phyloP scores from a whole-genome alignment of 805 yeast species.

The Isabelozyma heimii region DNA sequence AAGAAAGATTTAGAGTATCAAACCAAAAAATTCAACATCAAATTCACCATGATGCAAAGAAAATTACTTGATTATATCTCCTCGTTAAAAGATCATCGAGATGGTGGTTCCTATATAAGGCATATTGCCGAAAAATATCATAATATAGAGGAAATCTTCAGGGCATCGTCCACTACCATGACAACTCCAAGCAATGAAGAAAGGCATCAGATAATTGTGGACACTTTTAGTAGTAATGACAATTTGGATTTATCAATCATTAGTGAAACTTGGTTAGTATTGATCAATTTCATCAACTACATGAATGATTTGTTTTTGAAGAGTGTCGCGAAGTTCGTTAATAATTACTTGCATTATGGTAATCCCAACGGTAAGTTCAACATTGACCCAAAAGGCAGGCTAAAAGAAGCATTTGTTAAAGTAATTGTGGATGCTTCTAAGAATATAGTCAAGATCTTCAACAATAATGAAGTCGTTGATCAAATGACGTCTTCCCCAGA shows the following conservation, averaged over 20 bases:
- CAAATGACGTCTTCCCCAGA: constrained; percentile 36
- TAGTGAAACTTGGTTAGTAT: constrained; percentile 43
- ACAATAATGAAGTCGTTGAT: constrained; percentile 20
- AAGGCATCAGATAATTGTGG: constrained; percentile 23
- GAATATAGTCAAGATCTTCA: constrained; percentile 27
- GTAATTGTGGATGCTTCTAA: constrained; percentile 23
- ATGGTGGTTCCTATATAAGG: constrained; percentile 33
- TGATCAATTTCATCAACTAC: constrained; percentile 33
- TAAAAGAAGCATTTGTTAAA: constrained; percentile 22
- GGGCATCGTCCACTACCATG: constrained; percentile 22
- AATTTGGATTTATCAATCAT: constrained; percentile 39
- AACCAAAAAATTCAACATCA: constrained; percentile 31
- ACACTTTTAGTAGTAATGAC: constrained; percentile 35
- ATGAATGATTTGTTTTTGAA: constrained; percentile 27
- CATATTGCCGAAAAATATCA: constrained; percentile 39
- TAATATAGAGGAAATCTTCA: constrained; percentile 32
- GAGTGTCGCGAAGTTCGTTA: constrained; percentile 31
- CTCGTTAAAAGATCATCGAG: constrained; percentile 27
- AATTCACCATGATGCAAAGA: constrained; percentile 35
- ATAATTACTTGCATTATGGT: constrained; percentile 35
- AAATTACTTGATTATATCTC: constrained; percentile 34
- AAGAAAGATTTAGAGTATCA: constrained; percentile 35
- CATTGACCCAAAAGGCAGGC: constrained; percentile 28
- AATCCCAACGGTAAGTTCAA: constrained; percentile 15
- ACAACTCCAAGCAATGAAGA: constrained; percentile 21